Percentiles rank a stretch among this genome's conserved stretches.
phyloP scores from a whole-genome alignment of 148 eudicot genomes.

The Cornus suecica region DNA sequence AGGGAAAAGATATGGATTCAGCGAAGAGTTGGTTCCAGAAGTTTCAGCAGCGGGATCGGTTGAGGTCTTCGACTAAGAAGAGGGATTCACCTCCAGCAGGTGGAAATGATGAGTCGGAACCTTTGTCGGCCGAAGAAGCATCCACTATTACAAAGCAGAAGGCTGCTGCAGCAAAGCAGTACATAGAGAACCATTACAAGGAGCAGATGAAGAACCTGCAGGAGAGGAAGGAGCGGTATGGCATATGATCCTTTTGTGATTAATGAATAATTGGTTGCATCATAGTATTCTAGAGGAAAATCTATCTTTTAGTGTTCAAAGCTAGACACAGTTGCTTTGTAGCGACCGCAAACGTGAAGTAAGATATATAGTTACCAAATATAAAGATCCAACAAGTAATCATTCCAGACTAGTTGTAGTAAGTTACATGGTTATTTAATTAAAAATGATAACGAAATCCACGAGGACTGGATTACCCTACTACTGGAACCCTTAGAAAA shows the following conservation, averaged over 20 bases:
- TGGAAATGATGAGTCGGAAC: slow-evolving; percentile 49
- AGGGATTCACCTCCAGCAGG: slow-evolving; percentile 46
- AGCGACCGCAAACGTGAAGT: too few species aligned
- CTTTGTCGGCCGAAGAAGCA: slow-evolving; percentile 65
- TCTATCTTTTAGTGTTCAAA: not conserved
- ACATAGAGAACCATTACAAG: slow-evolving; percentile 98
- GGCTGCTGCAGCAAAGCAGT: slow-evolving; percentile 97
- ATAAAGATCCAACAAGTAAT: not conserved
- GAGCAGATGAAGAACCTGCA: slow-evolving; percentile 95
- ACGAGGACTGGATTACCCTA: too few species aligned
- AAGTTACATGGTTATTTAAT: too few species aligned
- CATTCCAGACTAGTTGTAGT: too few species aligned
- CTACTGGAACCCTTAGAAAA: too few species aligned
- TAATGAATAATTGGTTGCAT: not conserved
- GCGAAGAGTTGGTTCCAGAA: slow-evolving; percentile 94
- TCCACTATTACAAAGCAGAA: slow-evolving; percentile 80
- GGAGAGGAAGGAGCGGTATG: slow-evolving; percentile 93
- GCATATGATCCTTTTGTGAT: not conserved
- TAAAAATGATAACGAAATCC: too few species aligned
- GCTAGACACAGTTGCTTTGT: too few species aligned
- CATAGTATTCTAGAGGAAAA: too few species aligned
- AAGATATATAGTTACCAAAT: not conserved
- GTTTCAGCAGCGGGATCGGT: slow-evolving; percentile 79
- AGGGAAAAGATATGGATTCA: slow-evolving; percentile 59
- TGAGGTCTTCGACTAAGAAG: slow-evolving; percentile 55